phyloP scores from a whole-genome alignment of 106 monocot species.

The Dactylorhiza incarnata region DNA sequence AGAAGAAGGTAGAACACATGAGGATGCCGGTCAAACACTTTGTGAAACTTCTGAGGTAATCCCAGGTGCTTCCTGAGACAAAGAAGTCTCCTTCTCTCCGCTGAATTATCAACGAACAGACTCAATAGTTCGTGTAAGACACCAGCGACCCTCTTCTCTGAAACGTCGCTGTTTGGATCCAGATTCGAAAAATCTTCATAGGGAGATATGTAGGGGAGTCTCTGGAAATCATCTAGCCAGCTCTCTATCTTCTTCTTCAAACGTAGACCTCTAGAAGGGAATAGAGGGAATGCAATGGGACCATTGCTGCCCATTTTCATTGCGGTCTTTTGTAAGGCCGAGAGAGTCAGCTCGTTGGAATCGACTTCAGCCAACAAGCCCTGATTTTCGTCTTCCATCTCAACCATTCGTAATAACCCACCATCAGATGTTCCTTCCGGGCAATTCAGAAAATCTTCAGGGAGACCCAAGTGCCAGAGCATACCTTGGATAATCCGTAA shows the following conservation, averaged over 20 bases:
- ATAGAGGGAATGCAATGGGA: slow-evolving; percentile 42
- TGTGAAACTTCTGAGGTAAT: too few species aligned
- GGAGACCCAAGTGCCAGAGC: slow-evolving; percentile 76
- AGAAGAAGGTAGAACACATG: too few species aligned
- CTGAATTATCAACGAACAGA: slow-evolving; percentile 63
- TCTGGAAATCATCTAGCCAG: slow-evolving; percentile 73
- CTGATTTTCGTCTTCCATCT: slow-evolving; percentile 36
- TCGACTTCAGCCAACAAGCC: slow-evolving; percentile 13
- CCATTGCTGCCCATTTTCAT: background rate
- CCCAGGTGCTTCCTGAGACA: too few species aligned
- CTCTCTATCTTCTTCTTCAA: slow-evolving; percentile 59
- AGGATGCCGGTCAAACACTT: too few species aligned
- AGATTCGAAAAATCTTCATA: slow-evolving; percentile 41
- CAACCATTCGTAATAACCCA: slow-evolving; percentile 27
- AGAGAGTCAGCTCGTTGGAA: slow-evolving; percentile 9
- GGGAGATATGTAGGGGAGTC: slow-evolving; percentile 57
- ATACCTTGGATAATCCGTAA: slow-evolving; percentile 62
- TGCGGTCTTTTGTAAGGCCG: slow-evolving; percentile 42
- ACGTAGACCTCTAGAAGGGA: slow-evolving; percentile 69
- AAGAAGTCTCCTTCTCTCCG: slow-evolving; percentile 79
- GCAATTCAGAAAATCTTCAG: slow-evolving; percentile 42
- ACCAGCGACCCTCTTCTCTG: slow-evolving; percentile 59
- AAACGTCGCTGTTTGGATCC: slow-evolving; percentile 35
- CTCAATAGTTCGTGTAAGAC: slow-evolving; percentile 72
- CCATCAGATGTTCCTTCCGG: slow-evolving; percentile 25